Evolutionary conservation across 2,329 filamentous ascomycete species (phyloP).

Genomic region (Fusarium neocosmosporiellum): DNA sequence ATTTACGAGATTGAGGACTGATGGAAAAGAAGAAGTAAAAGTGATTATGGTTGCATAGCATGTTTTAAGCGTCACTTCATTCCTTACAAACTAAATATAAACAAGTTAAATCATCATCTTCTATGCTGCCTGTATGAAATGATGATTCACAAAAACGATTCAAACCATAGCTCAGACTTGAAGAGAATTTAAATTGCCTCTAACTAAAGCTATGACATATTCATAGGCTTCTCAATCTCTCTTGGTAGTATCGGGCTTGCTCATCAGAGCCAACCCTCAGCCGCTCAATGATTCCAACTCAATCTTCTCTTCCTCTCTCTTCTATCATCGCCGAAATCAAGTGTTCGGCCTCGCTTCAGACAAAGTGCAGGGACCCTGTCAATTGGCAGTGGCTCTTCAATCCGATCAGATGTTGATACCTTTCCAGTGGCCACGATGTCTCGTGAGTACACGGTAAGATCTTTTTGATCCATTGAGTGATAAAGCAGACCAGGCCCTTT

Average conservation of each 20-base stretch:
- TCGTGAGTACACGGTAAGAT: not conserved
- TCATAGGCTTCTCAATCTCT: no score
- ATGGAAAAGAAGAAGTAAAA: not conserved
- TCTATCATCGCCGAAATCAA: not conserved
- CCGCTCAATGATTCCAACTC: not conserved
- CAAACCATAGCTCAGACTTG: no score
- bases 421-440: not conserved
- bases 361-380: not conserved
- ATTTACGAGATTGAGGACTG: conserved; percentile 18
- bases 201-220: no score
- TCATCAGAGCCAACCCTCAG: not conserved
- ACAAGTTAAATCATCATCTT: not conserved
- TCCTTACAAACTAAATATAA: not conserved
- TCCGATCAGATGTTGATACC: not conserved
- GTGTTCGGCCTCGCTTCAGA: not conserved
- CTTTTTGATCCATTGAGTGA: not conserved
- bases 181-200: no score
- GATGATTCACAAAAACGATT: no score
- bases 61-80: not conserved
- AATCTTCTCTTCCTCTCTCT: not conserved
- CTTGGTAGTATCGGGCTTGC: no score
- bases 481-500: no score
- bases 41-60: not conserved
- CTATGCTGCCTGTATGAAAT: no score
- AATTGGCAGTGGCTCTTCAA: not conserved